A percentile compares a stretch with the other conserved stretches of the same genome.
These are phyloP conservation scores for Tricholoma hemisulphureum DNA, from an alignment of 768 basidiomycete species.

Conservation along the genomic window DNA sequence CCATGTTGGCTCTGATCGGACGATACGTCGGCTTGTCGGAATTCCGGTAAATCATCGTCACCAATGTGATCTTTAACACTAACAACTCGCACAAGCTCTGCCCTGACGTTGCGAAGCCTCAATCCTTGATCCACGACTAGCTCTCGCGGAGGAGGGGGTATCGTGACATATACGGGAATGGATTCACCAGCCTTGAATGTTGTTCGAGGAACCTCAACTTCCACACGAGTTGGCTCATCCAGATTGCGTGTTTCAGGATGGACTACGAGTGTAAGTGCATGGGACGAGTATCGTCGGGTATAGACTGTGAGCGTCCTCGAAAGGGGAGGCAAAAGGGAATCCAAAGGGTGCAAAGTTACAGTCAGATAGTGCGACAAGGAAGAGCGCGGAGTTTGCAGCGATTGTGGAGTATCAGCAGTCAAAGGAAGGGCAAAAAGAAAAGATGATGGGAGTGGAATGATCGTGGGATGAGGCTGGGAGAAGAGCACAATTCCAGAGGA, in stretches of 20 bases:
- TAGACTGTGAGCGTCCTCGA: constrained; percentile 65
- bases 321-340: constrained; percentile 37
- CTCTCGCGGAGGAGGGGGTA: constrained; percentile 71
- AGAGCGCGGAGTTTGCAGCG: constrained; percentile 73
- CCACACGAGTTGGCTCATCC: constrained; percentile 63
- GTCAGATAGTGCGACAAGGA: constrained; percentile 68
- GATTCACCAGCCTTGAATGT: constrained; percentile 70
- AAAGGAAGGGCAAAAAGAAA: constrained; percentile 84
- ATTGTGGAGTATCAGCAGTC: constrained; percentile 77
- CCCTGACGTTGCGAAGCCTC: constrained; percentile 75
- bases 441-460: constrained; percentile 50
- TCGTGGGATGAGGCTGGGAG: constrained; percentile 37
- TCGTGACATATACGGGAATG: constrained; percentile 75
- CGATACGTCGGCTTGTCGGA: constrained; percentile 24
- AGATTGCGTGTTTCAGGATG: constrained; percentile 59
- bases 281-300: constrained; percentile 71
- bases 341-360: constrained; percentile 58
- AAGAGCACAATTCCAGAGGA: constrained; percentile 56
- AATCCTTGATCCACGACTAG: constrained; percentile 69
- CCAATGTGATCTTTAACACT: constrained; percentile 47
- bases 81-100: constrained; percentile 71
- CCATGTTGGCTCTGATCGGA: constrained; percentile 18
- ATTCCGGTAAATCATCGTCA: constrained; percentile 38
- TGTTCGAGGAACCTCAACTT: constrained; percentile 70
- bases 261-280: constrained; percentile 51